These are phyloP conservation scores for Thymus quinquecostatus DNA, from an alignment of 257 asterid species.

Conservation along the genomic window DNA sequence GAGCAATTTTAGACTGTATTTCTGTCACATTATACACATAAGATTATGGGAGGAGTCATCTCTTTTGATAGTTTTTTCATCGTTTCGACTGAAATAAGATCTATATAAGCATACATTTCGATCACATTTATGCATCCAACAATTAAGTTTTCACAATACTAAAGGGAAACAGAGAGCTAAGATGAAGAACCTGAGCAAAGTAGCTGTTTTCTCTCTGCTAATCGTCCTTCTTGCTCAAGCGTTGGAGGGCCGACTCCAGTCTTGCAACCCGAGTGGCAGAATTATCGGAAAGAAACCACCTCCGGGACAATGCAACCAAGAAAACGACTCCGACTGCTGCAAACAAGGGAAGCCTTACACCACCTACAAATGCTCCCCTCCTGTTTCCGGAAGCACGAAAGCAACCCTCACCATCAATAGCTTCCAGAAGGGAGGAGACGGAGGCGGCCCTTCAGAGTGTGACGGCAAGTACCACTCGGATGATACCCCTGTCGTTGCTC, in stretches of 20 bases:
- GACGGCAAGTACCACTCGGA: constrained; percentile 47
- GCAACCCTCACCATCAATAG: constrained; percentile 51
- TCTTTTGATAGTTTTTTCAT: constrained; percentile 26
- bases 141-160: neutral
- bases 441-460: constrained; percentile 49
- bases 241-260: constrained; percentile 25
- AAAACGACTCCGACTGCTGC: constrained; percentile 46
- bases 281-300: constrained; percentile 44
- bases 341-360: constrained; percentile 36
- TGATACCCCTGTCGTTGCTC: constrained; percentile 41
- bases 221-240: constrained; percentile 25
- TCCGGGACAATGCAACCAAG: constrained; percentile 48
- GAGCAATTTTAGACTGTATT: neutral
- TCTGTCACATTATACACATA: neutral
- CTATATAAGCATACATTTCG: constrained; percentile 10
- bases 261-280: constrained; percentile 47
- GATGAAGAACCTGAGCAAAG: constrained; percentile 26
- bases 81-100: neutral
- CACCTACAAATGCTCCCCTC: constrained; percentile 47
- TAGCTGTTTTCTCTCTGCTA: constrained; percentile 21
- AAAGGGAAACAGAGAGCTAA: neutral
- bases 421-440: constrained; percentile 53
- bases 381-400: constrained; percentile 33
- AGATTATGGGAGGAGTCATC: neutral
- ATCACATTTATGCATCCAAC: constrained; percentile 26